Conservation (phyloP, 106 monocot species). For the Dendrobium huoshanense region DNA sequence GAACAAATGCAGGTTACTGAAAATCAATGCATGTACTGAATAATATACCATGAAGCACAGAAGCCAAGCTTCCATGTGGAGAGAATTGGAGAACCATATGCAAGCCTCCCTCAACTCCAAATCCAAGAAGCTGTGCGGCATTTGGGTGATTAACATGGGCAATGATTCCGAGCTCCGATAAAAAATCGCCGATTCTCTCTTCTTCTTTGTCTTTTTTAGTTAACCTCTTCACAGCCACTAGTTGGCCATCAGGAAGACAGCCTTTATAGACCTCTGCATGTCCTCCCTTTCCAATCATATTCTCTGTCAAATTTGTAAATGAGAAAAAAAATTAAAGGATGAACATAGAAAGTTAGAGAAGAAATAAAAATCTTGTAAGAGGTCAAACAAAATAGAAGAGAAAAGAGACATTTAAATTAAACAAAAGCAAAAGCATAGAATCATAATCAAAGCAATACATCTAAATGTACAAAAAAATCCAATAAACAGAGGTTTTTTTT, state of each 20-base stretch:
- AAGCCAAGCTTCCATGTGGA: constrained; percentile 91
- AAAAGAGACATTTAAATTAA: not conserved
- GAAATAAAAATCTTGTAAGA: not conserved
- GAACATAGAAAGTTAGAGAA: not conserved
- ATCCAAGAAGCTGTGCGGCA: constrained; percentile 81
- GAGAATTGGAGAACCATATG: constrained; percentile 84
- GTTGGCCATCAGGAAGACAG: constrained; percentile 51
- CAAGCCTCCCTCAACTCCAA: constrained; percentile 79
- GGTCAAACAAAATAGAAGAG: not conserved
- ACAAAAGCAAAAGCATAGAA: not conserved
- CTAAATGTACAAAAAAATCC: not conserved
- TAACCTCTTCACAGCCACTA: constrained; percentile 87
- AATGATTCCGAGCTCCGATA: constrained; percentile 91
- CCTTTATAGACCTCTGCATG: constrained; percentile 94
- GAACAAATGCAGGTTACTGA: not conserved
- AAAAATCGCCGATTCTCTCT: constrained; percentile 61
- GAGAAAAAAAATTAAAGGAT: not conserved
- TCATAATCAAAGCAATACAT: not conserved
- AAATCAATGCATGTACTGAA: not conserved
- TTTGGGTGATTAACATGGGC: constrained; percentile 95
- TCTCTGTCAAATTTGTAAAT: constrained; percentile 34
- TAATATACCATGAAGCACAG: constrained; percentile 80
- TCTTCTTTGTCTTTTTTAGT: constrained; percentile 58
- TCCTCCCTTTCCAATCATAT: constrained; percentile 91
- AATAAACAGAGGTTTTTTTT: not conserved